Conservation (phyloP, 2,329 filamentous ascomycete genomes). For the Ceratocystis cacaofunesta region DNA sequence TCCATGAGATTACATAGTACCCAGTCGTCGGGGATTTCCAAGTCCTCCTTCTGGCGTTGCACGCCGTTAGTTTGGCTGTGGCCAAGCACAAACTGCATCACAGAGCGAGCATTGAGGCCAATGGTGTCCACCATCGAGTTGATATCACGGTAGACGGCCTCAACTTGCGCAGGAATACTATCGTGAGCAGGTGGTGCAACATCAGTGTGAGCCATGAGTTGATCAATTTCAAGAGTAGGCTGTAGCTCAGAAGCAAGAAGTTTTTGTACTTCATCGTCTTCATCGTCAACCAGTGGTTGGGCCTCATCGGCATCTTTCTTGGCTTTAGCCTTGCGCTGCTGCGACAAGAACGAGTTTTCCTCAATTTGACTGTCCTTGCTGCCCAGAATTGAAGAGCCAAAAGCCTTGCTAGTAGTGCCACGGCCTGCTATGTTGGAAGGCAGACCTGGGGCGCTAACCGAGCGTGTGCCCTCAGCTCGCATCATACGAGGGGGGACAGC, state of each 20-base stretch:
- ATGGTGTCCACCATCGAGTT: constrained; percentile 91
- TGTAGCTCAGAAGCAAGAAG: constrained; percentile 46
- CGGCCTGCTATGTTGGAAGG: background rate
- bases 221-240: constrained; percentile 47
- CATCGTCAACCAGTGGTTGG: constrained; percentile 47
- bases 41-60: constrained; percentile 46
- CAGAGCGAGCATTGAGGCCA: constrained; percentile 62
- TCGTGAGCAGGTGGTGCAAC: constrained; percentile 38
- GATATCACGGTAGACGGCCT: constrained; percentile 61
- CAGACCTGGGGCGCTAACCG: constrained; percentile 39
- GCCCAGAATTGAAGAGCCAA: constrained; percentile 16
- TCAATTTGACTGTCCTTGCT: constrained; percentile 25
- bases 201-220: constrained; percentile 51
- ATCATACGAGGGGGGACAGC: constrained; percentile 37
- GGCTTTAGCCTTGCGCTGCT: constrained; percentile 37
- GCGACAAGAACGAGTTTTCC: constrained; percentile 35
- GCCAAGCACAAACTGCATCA: constrained; percentile 51
- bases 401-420: background rate
- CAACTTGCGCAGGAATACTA: constrained; percentile 46
- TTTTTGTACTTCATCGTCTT: constrained; percentile 52
- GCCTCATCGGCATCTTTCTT: constrained; percentile 43
- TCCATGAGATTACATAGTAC: constrained; percentile 61
- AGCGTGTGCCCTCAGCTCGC: constrained; percentile 36
- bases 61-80: constrained; percentile 41
- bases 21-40: constrained; percentile 56